These are phyloP conservation scores for Betula pendula DNA, from an alignment of 306 rosid species.

Conservation along the genomic window DNA sequence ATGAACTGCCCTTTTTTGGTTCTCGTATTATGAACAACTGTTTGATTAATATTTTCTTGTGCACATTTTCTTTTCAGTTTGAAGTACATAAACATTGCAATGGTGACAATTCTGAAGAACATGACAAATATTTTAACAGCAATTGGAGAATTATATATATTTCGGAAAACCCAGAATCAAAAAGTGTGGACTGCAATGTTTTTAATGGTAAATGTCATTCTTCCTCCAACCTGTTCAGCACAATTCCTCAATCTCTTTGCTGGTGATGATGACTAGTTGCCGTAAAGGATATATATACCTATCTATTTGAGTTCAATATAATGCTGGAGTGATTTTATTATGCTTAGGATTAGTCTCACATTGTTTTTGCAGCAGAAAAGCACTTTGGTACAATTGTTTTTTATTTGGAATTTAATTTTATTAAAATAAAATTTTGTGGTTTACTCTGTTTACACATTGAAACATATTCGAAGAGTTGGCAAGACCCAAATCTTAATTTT, in stretches of 20 bases:
- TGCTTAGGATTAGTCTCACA: neutral
- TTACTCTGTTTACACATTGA: neutral
- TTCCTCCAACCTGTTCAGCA: neutral
- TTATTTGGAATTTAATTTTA: neutral
- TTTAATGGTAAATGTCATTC: conserved; percentile 58
- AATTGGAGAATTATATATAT: conserved; percentile 75
- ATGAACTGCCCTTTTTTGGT: neutral
- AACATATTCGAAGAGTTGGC: neutral
- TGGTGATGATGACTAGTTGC: neutral
- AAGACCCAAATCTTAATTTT: neutral
- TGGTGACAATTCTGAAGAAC: conserved; percentile 96
- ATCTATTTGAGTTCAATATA: too few relatives aligned
- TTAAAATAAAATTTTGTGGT: neutral
- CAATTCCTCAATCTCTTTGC: conserved; percentile 13
- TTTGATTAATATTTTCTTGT: conserved; percentile 19
- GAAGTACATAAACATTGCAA: conserved; percentile 84
- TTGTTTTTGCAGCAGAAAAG: neutral
- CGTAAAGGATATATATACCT: neutral
- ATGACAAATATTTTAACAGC: conserved; percentile 85
- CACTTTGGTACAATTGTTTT: neutral
- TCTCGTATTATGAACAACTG: neutral
- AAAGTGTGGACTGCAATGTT: conserved; percentile 93
- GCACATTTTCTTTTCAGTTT: conserved; percentile 53
- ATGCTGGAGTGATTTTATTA: neutral
- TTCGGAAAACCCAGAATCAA: conserved; percentile 67